Conservation (phyloP, 1,284 basidiomycete species). For the Boletus semigastroideus region DNA sequence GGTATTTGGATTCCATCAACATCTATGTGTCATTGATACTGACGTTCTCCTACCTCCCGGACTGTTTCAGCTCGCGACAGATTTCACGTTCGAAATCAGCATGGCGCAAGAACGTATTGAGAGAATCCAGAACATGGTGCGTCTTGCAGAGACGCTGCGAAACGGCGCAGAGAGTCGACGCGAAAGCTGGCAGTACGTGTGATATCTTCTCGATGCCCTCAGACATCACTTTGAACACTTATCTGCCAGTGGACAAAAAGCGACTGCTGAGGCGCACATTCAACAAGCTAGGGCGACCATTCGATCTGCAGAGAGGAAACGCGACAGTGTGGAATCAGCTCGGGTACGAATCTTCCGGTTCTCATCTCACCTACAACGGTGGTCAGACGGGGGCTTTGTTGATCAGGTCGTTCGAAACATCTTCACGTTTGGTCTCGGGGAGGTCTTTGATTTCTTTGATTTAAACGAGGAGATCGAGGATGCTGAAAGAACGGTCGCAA, state of each 20-base stretch:
- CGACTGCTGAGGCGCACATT: slow-evolving; percentile 7
- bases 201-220: neutral
- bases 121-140: neutral
- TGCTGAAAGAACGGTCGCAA: slow-evolving; percentile 9
- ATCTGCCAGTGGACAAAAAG: slow-evolving; percentile 6
- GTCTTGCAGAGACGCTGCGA: neutral
- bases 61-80: slow-evolving; percentile 8
- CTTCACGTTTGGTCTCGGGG: slow-evolving; percentile 15
- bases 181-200: slow-evolving; percentile 10
- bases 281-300: slow-evolving; percentile 16
- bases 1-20: neutral
- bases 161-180: neutral
- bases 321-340: slow-evolving; percentile 12
- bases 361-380: neutral
- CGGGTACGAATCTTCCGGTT: slow-evolving; percentile 9
- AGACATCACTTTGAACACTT: neutral
- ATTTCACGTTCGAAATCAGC: slow-evolving; percentile 10
- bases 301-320: slow-evolving; percentile 13
- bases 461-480: slow-evolving; percentile 17
- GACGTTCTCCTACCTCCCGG: neutral
- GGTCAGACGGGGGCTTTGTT: neutral
- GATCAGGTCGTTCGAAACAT: slow-evolving; percentile 15
- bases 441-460: slow-evolving; percentile 16
- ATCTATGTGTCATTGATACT: neutral
- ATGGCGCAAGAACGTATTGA: slow-evolving; percentile 6